Evolutionary conservation across 2,329 filamentous ascomycete species (phyloP).

Genomic region (Diaporthe batatas): DNA sequence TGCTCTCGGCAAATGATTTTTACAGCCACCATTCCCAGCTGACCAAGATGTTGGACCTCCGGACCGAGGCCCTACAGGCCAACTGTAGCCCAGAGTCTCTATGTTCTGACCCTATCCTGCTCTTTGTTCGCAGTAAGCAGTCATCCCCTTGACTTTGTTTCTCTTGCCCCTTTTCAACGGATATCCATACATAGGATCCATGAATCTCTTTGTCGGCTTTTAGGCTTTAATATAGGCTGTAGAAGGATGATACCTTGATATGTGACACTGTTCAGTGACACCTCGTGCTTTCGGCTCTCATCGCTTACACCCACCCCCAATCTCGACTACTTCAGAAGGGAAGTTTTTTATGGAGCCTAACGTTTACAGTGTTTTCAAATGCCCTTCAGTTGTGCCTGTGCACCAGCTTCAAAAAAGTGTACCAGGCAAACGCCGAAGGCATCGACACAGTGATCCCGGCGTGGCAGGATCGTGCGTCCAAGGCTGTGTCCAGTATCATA

Average conservation of each 20-base stretch:
- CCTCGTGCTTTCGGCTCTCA: neutral
- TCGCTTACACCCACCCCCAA: neutral
- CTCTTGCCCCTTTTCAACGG: neutral
- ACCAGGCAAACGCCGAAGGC: neutral
- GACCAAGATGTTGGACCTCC: constrained; percentile 2
- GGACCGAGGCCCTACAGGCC: neutral
- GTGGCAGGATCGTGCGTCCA: constrained; percentile 1
- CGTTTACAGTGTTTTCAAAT: neutral
- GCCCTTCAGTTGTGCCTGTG: neutral
- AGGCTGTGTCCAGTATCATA: neutral
- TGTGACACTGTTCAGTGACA: neutral
- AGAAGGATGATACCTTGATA: neutral
- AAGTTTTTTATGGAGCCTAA: neutral
- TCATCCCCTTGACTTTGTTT: neutral
- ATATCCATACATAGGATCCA: neutral
- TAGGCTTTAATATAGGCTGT: neutral
- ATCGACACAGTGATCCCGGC: neutral
- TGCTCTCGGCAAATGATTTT: neutral
- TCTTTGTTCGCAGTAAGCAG: neutral
- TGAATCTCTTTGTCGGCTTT: neutral
- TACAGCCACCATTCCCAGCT: constrained; percentile 3
- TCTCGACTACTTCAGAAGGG: neutral
- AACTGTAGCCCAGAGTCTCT: neutral
- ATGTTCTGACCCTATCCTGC: neutral
- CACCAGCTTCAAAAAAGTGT: neutral